Conservation (phyloP, 2,329 filamentous ascomycete genomes). For the Sordariomycetes sp. region DNA sequence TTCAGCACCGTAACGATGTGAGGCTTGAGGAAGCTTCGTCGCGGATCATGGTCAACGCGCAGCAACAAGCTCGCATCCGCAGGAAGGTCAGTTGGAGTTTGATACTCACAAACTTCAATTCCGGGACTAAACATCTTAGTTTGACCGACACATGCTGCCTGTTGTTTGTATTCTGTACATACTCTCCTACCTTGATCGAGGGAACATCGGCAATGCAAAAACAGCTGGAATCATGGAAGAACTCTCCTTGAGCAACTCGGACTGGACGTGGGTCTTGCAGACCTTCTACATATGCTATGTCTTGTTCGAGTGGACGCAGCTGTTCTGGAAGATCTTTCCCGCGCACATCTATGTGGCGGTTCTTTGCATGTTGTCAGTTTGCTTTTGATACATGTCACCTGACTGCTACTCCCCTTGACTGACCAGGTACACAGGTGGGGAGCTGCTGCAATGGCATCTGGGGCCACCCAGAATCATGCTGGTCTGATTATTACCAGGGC, state of each 20-base stretch:
- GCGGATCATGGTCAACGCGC: no score
- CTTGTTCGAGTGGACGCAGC: slow-evolving; percentile 7
- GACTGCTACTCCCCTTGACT: neutral
- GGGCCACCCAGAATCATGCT: no score
- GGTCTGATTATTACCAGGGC: no score
- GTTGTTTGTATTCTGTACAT: slow-evolving; percentile 6
- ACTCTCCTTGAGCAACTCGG: slow-evolving; percentile 14
- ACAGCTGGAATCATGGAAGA: slow-evolving; percentile 21
- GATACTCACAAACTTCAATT: no score
- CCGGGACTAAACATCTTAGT: no score
- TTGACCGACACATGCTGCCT: slow-evolving; percentile 3
- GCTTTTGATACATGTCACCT: no score
- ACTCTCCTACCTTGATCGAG: slow-evolving; percentile 13
- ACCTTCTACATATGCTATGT: slow-evolving; percentile 9
- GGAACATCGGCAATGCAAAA: slow-evolving; percentile 12
- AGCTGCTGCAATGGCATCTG: no score
- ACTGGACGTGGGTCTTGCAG: slow-evolving; percentile 8
- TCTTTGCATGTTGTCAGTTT: slow-evolving; percentile 7
- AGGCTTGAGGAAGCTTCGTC: no score
- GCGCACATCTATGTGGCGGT: slow-evolving; percentile 5
- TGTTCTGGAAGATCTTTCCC: slow-evolving; percentile 8
- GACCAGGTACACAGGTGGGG: neutral
- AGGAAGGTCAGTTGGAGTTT: no score
- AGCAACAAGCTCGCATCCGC: no score
- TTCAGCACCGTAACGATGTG: no score